Evolutionary conservation across 192 early-diverging fungal species (phyloP), one percentile per base, ranked within the genome.

Genomic region (Umbelopsis isabellina): DNA sequence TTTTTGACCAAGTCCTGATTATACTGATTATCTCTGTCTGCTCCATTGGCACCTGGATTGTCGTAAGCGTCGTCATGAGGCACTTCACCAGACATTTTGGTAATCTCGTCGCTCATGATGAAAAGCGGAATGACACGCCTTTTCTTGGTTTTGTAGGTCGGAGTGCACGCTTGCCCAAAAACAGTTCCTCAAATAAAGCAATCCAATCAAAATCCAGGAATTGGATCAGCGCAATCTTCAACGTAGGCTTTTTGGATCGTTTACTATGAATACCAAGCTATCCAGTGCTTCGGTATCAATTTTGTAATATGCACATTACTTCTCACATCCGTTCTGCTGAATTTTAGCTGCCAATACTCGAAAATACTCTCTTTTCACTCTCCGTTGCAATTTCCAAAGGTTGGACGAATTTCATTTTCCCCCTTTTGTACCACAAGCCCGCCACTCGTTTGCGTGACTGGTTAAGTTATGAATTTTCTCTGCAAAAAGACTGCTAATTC

Each of bases 21-120:
- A 61, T 61, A 1, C 33, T 37, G 55, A 27, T 30, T 25, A 18
- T 61, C 55, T 61, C 27, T 61, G 9, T 61, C 55, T 2, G 16
- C 4, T 2, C 55, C 55, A 35, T 35, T 27, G 10, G 27, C 25
- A 13, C 10, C 27, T 16, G 27, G 55, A 8, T 15, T 33, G 12
- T 61, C 55, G 25, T 27, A 35, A n/a, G 33, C 11, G 7, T 61
- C 27, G 4, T 61, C 55, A 16, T 11, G 15, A 25, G 33, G 16
- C 11, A 61, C 30, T 61, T 61, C 55, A 33, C 55, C 55, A 37
- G 55, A 61, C 55, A 35, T 61, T 61, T 61, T 61, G 27, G 55
- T n/a, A 35, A 35, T 35, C 15, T 61, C 55, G 55, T 61, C 55
- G 27, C 25, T 61, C 55, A 61, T 61, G 27, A 61, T 33, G 55